A percentile compares a stretch with the other conserved stretches of the same genome.
Evolutionary conservation across 805 yeast species (phyloP).

Genomic region (Hemisphaericaspora nanyangensis): DNA sequence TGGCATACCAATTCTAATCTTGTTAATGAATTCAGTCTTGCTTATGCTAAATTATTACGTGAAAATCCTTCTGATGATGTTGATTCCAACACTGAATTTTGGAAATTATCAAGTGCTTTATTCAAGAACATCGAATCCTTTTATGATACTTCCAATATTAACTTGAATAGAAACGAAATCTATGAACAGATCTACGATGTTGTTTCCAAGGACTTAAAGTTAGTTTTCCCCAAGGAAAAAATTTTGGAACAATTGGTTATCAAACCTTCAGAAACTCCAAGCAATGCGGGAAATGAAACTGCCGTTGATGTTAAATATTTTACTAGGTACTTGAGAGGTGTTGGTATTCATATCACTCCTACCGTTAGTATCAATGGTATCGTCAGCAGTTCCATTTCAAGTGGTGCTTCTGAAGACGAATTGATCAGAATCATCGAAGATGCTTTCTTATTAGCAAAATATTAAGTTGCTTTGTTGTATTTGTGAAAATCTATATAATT

Average conservation of each 20-base stretch:
- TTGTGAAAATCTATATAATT: background rate
- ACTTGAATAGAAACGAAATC: slow-evolving; percentile 52
- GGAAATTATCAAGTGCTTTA: slow-evolving; percentile 51
- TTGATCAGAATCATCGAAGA: slow-evolving; percentile 37
- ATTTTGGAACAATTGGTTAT: slow-evolving; percentile 37
- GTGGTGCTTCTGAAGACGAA: slow-evolving; percentile 48
- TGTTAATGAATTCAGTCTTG: slow-evolving; percentile 69
- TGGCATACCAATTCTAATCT: slow-evolving; percentile 80
- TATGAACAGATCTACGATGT: slow-evolving; percentile 50
- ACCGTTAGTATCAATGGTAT: slow-evolving; percentile 72
- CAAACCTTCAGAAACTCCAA: slow-evolving; percentile 24
- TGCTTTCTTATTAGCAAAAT: background rate
- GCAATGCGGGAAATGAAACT: slow-evolving; percentile 57
- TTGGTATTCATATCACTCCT: slow-evolving; percentile 84
- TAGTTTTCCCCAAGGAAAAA: slow-evolving; percentile 27
- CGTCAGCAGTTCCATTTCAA: slow-evolving; percentile 51
- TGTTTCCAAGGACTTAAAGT: slow-evolving; percentile 19
- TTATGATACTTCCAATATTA: slow-evolving; percentile 58
- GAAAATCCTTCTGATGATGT: slow-evolving; percentile 13
- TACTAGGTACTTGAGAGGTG: slow-evolving; percentile 66
- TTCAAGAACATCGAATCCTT: slow-evolving; percentile 53
- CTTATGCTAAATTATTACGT: slow-evolving; percentile 62
- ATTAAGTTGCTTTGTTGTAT: slow-evolving; percentile 1
- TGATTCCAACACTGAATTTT: slow-evolving; percentile 25
- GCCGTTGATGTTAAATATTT: slow-evolving; percentile 68